These are phyloP conservation scores for Pittosporum tobira DNA, from an alignment of 129 eudicot species.

Conservation along the genomic window DNA sequence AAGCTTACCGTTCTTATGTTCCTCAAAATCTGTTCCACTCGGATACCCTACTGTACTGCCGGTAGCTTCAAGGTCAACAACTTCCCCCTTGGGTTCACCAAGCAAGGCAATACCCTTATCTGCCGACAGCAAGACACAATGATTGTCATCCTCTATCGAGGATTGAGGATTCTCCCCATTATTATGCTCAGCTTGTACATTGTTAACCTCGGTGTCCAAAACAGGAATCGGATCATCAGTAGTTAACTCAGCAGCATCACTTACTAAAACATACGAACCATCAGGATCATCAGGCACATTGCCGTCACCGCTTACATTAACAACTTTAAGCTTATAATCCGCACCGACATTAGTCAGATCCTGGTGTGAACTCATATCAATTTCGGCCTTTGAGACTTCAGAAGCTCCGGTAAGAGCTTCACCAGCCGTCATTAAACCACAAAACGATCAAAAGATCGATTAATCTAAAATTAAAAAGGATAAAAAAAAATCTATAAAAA, in stretches of 20 bases:
- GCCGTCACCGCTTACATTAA: not conserved
- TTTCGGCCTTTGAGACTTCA: conserved; percentile 23
- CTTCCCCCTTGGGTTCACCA: too few species aligned
- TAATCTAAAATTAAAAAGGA: conserved; percentile 22
- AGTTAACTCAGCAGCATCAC: conserved; percentile 21
- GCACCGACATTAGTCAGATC: conserved; percentile 29
- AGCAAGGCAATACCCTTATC: too few species aligned
- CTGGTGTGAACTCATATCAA: conserved; percentile 18
- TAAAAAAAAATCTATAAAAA: not conserved
- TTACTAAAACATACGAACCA: conserved; percentile 36
- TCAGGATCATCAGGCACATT: conserved; percentile 38
- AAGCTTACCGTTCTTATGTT: not conserved
- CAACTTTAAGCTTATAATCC: conserved; percentile 12
- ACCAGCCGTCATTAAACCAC: conserved; percentile 32
- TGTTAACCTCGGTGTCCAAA: too few species aligned
- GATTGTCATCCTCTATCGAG: not conserved
- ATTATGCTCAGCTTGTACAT: too few species aligned
- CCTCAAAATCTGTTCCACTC: not conserved
- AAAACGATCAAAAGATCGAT: conserved; percentile 14
- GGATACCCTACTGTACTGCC: not conserved
- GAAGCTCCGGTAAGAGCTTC: conserved; percentile 25
- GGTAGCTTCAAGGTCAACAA: too few species aligned
- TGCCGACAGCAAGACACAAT: too few species aligned
- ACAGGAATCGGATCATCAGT: conserved; percentile 23
- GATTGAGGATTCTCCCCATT: too few species aligned